phyloP scores from a whole-genome alignment of 108 stramenopile species.

The Cyclotella sp. region DNA sequence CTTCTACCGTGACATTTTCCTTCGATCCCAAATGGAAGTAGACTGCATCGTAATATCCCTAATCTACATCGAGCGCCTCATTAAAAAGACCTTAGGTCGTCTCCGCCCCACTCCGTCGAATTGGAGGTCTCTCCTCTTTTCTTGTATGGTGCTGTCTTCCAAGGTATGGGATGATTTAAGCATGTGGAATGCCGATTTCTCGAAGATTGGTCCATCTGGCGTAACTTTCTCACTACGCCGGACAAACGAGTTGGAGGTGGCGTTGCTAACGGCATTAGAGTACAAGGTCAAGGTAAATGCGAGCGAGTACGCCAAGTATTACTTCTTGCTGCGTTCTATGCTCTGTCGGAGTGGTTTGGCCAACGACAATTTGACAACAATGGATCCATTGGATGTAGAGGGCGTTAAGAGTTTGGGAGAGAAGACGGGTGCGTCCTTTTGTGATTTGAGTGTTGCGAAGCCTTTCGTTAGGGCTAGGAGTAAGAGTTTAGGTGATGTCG shows the following conservation, averaged over 20 bases:
- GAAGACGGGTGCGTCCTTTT: constrained; percentile 4
- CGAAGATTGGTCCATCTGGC: constrained; percentile 74
- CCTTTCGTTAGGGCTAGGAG: constrained; percentile 47
- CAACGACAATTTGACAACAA: constrained; percentile 57
- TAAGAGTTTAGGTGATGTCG: constrained; percentile 42
- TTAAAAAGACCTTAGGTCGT: constrained; percentile 85
- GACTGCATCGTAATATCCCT: constrained; percentile 97
- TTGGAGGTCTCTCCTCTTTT: constrained; percentile 92
- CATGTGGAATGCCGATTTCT: constrained; percentile 98
- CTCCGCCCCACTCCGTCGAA: constrained; percentile 76
- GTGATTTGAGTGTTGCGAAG: constrained; percentile 47
- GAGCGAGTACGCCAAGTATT: constrained; percentile 97
- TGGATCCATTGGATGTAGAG: constrained; percentile 76
- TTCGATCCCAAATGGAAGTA: constrained; percentile 87
- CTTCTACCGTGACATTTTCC: constrained; percentile 89
- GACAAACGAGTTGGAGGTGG: constrained; percentile 93
- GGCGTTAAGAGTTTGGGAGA: constrained; percentile 54
- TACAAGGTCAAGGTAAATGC: constrained; percentile 92
- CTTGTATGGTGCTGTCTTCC: constrained; percentile 90
- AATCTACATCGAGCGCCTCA: constrained; percentile 95
- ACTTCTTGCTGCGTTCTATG: constrained; percentile 92
- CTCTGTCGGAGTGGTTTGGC: constrained; percentile 76
- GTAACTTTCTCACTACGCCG: constrained; percentile 85
- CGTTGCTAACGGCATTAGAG: constrained; percentile 66
- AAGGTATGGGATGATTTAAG: constrained; percentile 98